Percentiles rank a stretch among this genome's conserved stretches.
phyloP scores from a whole-genome alignment of 2,329 filamentous ascomycete genomes.

The Penicillium hordei region DNA sequence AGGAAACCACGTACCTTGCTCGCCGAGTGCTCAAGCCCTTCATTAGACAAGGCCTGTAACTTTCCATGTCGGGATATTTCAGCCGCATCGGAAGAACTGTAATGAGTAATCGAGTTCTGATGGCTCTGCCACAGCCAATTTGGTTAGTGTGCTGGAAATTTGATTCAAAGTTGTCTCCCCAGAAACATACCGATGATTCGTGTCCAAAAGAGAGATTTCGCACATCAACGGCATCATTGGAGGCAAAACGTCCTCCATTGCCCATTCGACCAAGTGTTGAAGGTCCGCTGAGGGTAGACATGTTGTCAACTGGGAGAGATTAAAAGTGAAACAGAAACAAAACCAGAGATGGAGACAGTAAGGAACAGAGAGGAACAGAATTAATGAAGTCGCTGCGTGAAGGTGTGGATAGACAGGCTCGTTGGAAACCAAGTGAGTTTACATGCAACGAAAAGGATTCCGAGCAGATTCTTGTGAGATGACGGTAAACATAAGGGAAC shows the following conservation, averaged over 20 bases:
- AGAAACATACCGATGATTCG: slow-evolving; percentile 30
- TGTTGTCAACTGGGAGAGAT: slow-evolving; percentile 15
- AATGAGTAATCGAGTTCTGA: slow-evolving; percentile 28
- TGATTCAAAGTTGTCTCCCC: background rate
- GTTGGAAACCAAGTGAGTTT: slow-evolving; percentile 22
- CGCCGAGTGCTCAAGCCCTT: slow-evolving; percentile 28
- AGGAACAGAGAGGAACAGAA: slow-evolving; percentile 11
- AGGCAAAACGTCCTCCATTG: slow-evolving; percentile 20
- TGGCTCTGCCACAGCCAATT: slow-evolving; percentile 18
- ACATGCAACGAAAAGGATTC: slow-evolving; percentile 26
- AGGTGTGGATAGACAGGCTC: slow-evolving; percentile 9
- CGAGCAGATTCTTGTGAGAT: slow-evolving; percentile 25
- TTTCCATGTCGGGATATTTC: slow-evolving; percentile 38
- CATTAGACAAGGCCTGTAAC: slow-evolving; percentile 25
- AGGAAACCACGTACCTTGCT: slow-evolving; percentile 38
- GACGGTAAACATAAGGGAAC: slow-evolving; percentile 17
- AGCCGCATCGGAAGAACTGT: slow-evolving; percentile 33
- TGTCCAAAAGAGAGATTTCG: slow-evolving; percentile 23
- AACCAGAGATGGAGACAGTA: slow-evolving; percentile 1
- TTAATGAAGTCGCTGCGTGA: background rate
- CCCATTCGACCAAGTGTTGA: slow-evolving; percentile 27
- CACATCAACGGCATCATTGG: slow-evolving; percentile 22
- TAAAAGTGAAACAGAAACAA: background rate
- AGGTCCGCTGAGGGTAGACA: slow-evolving; percentile 32
- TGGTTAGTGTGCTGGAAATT: background rate